These are phyloP conservation scores for Colletotrichum melonis DNA, from an alignment of 2,329 filamentous ascomycete genomes.

Conservation along the genomic window DNA sequence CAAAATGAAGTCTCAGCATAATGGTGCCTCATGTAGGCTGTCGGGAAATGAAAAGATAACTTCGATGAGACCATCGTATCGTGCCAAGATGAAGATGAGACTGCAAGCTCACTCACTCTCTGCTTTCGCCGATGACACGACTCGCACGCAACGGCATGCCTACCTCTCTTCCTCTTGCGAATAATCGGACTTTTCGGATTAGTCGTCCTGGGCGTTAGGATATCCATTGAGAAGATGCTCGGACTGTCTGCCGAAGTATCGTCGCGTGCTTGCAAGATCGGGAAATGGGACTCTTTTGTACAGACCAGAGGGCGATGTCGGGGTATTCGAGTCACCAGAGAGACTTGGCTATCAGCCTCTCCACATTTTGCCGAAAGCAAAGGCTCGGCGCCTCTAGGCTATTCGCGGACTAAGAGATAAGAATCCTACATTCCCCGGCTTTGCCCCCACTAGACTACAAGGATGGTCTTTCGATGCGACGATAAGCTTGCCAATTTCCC, in stretches of 20 bases:
- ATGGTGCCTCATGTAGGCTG: background rate
- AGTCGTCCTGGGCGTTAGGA: background rate
- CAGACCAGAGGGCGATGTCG: conserved; percentile 23
- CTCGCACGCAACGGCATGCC: conserved; percentile 33
- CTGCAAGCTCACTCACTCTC: conserved; percentile 18
- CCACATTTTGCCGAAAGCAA: conserved; percentile 28
- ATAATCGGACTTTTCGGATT: conserved; percentile 15
- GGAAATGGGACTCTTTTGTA: background rate
- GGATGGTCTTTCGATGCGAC: conserved; percentile 17
- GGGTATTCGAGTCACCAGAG: conserved; percentile 19
- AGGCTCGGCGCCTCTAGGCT: background rate
- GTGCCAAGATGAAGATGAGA: background rate
- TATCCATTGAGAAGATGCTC: conserved; percentile 19
- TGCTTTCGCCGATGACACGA: conserved; percentile 35
- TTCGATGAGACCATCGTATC: background rate
- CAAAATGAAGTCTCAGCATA: background rate
- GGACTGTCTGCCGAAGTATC: background rate
- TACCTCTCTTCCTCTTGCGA: conserved; percentile 29
- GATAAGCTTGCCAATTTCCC: conserved; percentile 22
- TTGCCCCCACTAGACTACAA: conserved; percentile 19
- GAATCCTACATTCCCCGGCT: conserved; percentile 18
- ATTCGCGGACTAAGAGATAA: conserved; percentile 17
- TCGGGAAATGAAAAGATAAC: background rate
- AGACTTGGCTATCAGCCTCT: conserved; percentile 3
- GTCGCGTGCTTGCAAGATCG: conserved; percentile 12